These are phyloP conservation scores for Salvia sclarea DNA, from an alignment of 305 asterid genomes.

Conservation along the genomic window DNA sequence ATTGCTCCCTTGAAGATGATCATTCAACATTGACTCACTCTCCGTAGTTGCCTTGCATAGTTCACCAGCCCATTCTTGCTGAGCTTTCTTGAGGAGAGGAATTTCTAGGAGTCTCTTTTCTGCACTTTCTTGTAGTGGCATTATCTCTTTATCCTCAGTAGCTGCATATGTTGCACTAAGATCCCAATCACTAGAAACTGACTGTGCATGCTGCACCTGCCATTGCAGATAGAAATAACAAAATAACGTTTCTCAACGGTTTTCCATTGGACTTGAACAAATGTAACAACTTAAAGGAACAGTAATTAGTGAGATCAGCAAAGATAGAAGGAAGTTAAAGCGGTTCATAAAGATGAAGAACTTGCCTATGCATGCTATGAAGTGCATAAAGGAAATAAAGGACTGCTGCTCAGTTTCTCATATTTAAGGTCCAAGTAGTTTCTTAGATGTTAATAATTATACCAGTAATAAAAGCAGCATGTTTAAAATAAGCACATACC, in stretches of 20 bases:
- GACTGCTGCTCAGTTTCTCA: background rate
- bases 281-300: background rate
- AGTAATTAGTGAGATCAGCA: background rate
- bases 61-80: slow-evolving; percentile 46
- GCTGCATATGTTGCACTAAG: background rate
- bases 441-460: too few species aligned
- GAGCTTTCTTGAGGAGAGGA: slow-evolving; percentile 20
- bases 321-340: background rate
- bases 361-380: background rate
- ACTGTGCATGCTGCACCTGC: background rate
- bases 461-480: too few species aligned
- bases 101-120: background rate
- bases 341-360: background rate
- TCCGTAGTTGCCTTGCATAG: slow-evolving; percentile 38
- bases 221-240: background rate
- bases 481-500: too few species aligned
- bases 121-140: slow-evolving; percentile 7
- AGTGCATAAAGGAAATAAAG: background rate
- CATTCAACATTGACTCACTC: slow-evolving; percentile 20
- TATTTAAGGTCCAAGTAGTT: too few species aligned
- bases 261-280: background rate
- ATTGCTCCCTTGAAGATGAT: slow-evolving; percentile 40
- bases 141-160: slow-evolving; percentile 9
- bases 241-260: background rate
- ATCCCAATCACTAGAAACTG: background rate